phyloP scores from a whole-genome alignment of 2,329 filamentous ascomycete species.

The Botrytis paeoniae region DNA sequence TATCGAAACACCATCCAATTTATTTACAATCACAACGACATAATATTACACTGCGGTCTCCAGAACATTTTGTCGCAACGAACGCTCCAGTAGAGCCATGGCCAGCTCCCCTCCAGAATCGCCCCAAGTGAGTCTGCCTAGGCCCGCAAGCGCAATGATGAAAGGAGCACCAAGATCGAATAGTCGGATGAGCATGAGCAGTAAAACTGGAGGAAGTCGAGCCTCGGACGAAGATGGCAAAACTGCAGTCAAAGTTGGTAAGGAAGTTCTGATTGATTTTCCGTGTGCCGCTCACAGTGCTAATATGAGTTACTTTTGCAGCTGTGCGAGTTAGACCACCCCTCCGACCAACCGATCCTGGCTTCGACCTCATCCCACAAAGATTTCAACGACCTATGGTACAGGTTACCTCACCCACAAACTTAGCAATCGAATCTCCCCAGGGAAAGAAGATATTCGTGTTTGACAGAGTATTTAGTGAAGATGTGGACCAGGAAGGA shows the following conservation, averaged over 20 bases:
- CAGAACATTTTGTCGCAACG: conserved; percentile 36
- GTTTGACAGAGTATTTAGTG: conserved; percentile 90
- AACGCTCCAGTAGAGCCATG: conserved; percentile 47
- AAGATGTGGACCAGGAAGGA: conserved; percentile 80
- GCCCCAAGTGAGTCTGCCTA: conserved; percentile 54
- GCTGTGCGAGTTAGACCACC: conserved; percentile 91
- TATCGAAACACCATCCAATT: not conserved
- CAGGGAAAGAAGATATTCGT: conserved; percentile 94
- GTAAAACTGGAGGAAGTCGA: conserved; percentile 75
- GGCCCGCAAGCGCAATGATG: conserved; percentile 80
- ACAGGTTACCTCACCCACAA: conserved; percentile 82
- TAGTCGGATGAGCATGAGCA: conserved; percentile 81
- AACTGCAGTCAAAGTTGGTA: conserved; percentile 95
- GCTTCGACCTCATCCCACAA: conserved; percentile 91
- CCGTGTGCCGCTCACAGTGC: not conserved
- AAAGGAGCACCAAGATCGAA: conserved; percentile 67
- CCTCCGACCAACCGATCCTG: conserved; percentile 78
- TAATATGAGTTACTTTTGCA: conserved; percentile 42
- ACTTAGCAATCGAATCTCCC: conserved; percentile 81
- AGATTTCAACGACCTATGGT: conserved; percentile 92
- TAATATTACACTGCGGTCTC: not conserved
- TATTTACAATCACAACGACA: conserved; percentile 6
- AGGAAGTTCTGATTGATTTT: conserved; percentile 42
- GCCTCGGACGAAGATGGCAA: conserved; percentile 86
- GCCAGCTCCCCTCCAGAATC: conserved; percentile 69